Evolutionary conservation across 2,329 filamentous ascomycete species (phyloP), one percentile per base, ranked within the genome.

Genomic region (Aspergillus puulaauensis): DNA sequence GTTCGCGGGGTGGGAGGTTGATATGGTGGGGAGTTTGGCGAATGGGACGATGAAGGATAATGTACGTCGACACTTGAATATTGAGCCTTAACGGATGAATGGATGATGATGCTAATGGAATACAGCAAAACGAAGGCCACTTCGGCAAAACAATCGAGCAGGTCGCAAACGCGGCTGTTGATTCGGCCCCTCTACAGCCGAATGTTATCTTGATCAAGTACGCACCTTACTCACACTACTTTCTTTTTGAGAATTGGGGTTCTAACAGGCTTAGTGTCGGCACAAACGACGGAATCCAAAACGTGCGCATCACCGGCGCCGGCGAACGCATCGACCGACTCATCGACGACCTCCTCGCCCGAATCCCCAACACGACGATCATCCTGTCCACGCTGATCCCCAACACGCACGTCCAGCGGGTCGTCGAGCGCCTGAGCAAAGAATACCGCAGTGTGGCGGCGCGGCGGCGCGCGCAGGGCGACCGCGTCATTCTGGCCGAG

Each of bases 381-480:
- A 66, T 75, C 19, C 55, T 75, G 6, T 74, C 72, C 4, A 75
- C 73, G 0, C 61, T 75, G 1, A 57, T 74, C 4, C 68, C 67
- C 3, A 68, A 57, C 39, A 27, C 62, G 14, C 59, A 62, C 21
- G 37, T 52, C 2, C 12, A 54, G 4, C 12, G 49, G 4, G 14
- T 37, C 11, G 59, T 59, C 21, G 41, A 57, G 15, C 44, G 50
- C 0, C 65, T 67, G 51, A 73, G 64, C 56, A 21, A 43, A 6
- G 67, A 73, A 49, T 71, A 69, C 47, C 62, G 65, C 3, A 33
- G 57, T 8, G 46, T 73, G 2, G 69, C 58, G 4, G 61, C 59
- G 0, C 52, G 56, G 6, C 67, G 67, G 6, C 66, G 64, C 21
- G 51, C 56, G 3, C 54, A 52, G 3, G 60, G 62, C 6, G 57